Conservation (phyloP, 495 filamentous ascomycete genomes). For the Diplogelasinospora grovesii region DNA sequence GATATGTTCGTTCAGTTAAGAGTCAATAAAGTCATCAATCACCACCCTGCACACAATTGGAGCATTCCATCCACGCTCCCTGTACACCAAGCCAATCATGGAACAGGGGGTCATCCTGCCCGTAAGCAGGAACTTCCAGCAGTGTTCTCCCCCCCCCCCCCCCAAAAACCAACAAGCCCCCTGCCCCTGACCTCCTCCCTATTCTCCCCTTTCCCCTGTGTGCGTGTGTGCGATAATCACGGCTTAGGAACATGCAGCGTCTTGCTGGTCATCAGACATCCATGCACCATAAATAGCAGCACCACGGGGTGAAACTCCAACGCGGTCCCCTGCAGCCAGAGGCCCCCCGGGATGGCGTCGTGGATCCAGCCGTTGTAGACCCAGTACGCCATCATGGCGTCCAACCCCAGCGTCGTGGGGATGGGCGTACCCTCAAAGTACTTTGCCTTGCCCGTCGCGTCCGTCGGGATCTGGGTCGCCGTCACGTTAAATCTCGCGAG, state of each 20-base stretch:
- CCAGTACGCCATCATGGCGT: constrained; percentile 84
- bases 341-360: constrained; percentile 66
- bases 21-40: no score
- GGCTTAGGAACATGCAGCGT: constrained; percentile 95
- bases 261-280: constrained; percentile 90
- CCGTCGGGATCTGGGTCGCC: constrained; percentile 78
- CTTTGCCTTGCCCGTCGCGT: constrained; percentile 78
- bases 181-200: no score
- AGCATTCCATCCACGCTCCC: no score
- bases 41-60: no score
- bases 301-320: constrained; percentile 87
- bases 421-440: constrained; percentile 98
- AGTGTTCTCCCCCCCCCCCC: no score
- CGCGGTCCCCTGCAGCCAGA: constrained; percentile 53
- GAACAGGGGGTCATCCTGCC: no score
- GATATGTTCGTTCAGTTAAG: no score
- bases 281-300: constrained; percentile 72
- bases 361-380: constrained; percentile 71
- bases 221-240: no score
- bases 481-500: constrained; percentile 98
- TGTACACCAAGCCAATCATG: no score
- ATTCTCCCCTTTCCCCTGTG: no score
- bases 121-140: no score
- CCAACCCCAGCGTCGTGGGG: constrained; percentile 77
- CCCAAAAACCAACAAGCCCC: no score